Evolutionary conservation across 2,329 filamentous ascomycete genomes (phyloP).

Genomic region (Penicillium hesseltinei): DNA sequence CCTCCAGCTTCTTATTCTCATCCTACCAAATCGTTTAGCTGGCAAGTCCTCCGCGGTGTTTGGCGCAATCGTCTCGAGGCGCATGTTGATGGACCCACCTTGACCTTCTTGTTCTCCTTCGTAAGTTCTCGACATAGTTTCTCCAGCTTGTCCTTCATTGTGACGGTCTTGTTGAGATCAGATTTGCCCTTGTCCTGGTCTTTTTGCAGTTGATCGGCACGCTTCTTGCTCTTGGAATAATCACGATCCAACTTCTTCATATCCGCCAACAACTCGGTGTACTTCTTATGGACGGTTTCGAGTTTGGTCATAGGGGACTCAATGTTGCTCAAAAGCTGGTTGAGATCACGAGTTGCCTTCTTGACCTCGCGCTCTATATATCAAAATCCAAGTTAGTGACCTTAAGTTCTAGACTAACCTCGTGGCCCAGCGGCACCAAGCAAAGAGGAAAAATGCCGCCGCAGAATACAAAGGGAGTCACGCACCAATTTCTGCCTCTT

Average conservation of each 20-base stretch:
- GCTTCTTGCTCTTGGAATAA: constrained; percentile 92
- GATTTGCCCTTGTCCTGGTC: constrained; percentile 88
- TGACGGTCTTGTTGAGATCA: constrained; percentile 85
- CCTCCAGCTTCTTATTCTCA: constrained; percentile 89
- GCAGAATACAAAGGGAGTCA: constrained; percentile 23
- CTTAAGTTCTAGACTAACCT: constrained; percentile 16
- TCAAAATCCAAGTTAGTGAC: constrained; percentile 27
- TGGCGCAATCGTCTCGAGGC: not conserved
- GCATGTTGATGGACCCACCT: constrained; percentile 57
- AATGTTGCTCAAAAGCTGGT: constrained; percentile 78
- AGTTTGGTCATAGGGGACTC: constrained; percentile 91
- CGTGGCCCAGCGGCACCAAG: constrained; percentile 1
- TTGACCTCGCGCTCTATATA: constrained; percentile 83
- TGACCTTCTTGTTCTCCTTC: constrained; percentile 96
- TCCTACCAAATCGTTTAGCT: constrained; percentile 53
- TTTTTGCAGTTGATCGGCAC: constrained; percentile 90
- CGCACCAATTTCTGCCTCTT: constrained; percentile 92
- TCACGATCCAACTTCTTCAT: constrained; percentile 96
- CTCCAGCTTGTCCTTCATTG: constrained; percentile 93
- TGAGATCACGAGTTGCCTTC: constrained; percentile 86
- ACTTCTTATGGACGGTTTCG: constrained; percentile 84
- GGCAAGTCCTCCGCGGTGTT: constrained; percentile 2
- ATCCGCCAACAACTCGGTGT: constrained; percentile 84
- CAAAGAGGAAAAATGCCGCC: not conserved
- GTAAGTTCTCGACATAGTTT: constrained; percentile 93